Evolutionary conservation across 2,329 filamentous ascomycete species (phyloP).

Genomic region (Chalaropsis thielavioides): DNA sequence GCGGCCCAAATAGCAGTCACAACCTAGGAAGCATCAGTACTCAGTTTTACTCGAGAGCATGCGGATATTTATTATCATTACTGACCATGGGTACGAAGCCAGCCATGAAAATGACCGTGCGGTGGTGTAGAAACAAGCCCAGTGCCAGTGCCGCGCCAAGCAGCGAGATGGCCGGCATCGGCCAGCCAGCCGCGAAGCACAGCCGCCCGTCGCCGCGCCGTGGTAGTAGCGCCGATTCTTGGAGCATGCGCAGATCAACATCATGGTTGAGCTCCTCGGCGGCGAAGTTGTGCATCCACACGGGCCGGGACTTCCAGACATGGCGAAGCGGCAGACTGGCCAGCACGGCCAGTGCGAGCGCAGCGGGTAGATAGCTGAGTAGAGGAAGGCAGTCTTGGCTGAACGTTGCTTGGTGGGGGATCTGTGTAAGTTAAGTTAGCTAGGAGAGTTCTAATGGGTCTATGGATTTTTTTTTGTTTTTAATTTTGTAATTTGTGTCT

Average conservation of each 20-base stretch:
- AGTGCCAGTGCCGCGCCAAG: background rate
- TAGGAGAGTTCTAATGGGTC: background rate
- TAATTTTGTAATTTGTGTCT: background rate
- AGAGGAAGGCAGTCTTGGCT: constrained; percentile 7
- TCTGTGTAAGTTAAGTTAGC: background rate
- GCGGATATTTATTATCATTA: background rate
- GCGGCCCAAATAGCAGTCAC: background rate
- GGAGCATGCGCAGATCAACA: background rate
- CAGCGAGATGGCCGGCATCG: background rate
- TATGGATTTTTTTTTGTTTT: background rate
- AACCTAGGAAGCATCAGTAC: background rate
- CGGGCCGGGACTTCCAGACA: background rate
- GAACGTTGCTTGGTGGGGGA: constrained; percentile 4
- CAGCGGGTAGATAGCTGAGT: constrained; percentile 3
- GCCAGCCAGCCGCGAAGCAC: background rate
- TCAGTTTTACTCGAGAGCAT: background rate
- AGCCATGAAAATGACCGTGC: background rate
- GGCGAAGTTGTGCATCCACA: constrained; percentile 6
- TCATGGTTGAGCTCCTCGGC: constrained; percentile 5
- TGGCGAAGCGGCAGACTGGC: background rate
- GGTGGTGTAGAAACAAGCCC: background rate
- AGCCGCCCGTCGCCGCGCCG: background rate
- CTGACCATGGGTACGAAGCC: constrained; percentile 3
- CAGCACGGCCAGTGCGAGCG: background rate
- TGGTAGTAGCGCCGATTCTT: background rate